phyloP scores from a whole-genome alignment of 805 yeast species.

The Scheffersomyces stipitis region DNA sequence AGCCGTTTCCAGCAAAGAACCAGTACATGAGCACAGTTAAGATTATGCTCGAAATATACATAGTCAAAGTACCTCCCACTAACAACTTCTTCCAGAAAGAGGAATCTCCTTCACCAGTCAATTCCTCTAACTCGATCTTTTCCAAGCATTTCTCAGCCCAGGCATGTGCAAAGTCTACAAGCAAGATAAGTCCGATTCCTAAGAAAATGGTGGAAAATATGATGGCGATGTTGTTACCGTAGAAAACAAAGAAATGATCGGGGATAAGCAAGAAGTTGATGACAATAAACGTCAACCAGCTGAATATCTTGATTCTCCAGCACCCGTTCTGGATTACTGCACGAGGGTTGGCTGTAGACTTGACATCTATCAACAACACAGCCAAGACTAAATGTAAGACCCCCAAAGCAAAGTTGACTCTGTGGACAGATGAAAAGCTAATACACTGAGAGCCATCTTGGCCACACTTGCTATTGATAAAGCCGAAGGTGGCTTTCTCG shows the following conservation, averaged over 20 bases:
- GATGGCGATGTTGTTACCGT: conserved; percentile 90
- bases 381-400: conserved; percentile 73
- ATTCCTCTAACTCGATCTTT: conserved; percentile 77
- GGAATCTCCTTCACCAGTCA: conserved; percentile 50
- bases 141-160: conserved; percentile 97
- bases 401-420: conserved; percentile 87
- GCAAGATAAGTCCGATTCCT: conserved; percentile 81
- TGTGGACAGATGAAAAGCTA: conserved; percentile 92
- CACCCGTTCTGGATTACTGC: conserved; percentile 86
- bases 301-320: conserved; percentile 76
- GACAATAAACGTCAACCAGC: conserved; percentile 57
- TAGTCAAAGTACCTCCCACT: conserved; percentile 80
- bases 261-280: conserved; percentile 73
- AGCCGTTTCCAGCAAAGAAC: conserved; percentile 77
- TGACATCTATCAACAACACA: conserved; percentile 64
- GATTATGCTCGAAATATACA: conserved; percentile 74
- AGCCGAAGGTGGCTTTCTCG: conserved; percentile 67
- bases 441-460: conserved; percentile 71
- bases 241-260: conserved; percentile 78
- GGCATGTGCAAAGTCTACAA: conserved; percentile 96
- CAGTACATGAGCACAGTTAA: conserved; percentile 80
- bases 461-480: conserved; percentile 68
- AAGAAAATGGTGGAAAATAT: conserved; percentile 81
- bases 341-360: conserved; percentile 73
- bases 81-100: conserved; percentile 77